Evolutionary conservation across 2,329 filamentous ascomycete genomes (phyloP).

Genomic region (Venturiaceae sp.): DNA sequence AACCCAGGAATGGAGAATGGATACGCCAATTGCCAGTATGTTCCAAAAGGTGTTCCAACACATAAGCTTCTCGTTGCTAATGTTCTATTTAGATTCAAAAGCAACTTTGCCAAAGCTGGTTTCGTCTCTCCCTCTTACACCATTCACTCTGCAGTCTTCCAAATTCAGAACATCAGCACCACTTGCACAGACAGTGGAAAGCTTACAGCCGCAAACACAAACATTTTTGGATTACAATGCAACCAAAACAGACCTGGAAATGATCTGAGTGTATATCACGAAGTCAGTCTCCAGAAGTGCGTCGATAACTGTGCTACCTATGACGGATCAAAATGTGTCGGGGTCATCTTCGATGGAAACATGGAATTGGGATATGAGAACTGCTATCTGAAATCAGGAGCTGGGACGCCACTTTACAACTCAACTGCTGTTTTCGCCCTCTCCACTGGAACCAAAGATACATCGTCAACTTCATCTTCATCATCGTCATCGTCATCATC

Average conservation of each 20-base stretch:
- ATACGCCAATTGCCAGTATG: constrained; percentile 1
- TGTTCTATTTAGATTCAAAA: neutral
- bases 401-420: neutral
- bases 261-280: neutral
- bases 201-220: neutral
- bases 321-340: neutral
- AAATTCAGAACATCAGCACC: neutral
- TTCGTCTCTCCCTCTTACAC: neutral
- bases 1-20: neutral
- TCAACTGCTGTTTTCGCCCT: neutral
- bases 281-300: neutral
- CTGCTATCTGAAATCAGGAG: neutral
- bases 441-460: neutral
- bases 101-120: neutral
- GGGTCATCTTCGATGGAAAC: neutral
- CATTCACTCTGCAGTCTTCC: neutral
- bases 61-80: neutral
- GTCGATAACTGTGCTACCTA: neutral
- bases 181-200: neutral
- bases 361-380: constrained; percentile 1
- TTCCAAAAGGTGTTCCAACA: neutral
- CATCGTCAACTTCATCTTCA: neutral
- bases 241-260: neutral
- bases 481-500: neutral
- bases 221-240: neutral